phyloP scores from a whole-genome alignment of 768 basidiomycete genomes.

The Tylopilus cervinicoccineus region DNA sequence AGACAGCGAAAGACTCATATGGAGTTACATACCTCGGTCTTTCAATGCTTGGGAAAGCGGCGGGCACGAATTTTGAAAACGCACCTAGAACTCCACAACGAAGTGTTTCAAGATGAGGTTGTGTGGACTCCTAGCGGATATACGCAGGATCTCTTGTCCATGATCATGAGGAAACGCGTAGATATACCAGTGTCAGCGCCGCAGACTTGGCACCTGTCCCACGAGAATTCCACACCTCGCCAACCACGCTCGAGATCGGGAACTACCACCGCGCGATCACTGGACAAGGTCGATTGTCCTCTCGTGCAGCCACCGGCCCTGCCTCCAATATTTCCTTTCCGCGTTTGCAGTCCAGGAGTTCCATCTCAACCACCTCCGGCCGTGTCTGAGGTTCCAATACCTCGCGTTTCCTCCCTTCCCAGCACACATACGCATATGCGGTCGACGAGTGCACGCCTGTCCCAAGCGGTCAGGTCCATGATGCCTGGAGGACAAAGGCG shows the following conservation, averaged over 20 bases:
- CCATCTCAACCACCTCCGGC: constrained; percentile 11
- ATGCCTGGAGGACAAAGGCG: constrained; percentile 19
- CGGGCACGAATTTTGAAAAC: constrained; percentile 22
- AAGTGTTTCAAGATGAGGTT: constrained; percentile 29
- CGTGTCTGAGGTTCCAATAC: constrained; percentile 19
- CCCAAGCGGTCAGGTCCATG: constrained; percentile 25
- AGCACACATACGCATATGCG: constrained; percentile 12
- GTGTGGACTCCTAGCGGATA: constrained; percentile 30
- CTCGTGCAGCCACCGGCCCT: constrained; percentile 4
- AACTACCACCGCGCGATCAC: constrained; percentile 6
- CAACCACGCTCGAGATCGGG: constrained; percentile 17
- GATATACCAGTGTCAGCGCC: neutral
- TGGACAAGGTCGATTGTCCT: constrained; percentile 3
- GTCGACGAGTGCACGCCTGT: constrained; percentile 17
- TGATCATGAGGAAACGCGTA: neutral
- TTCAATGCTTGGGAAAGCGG: constrained; percentile 9
- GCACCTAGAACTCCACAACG: constrained; percentile 34
- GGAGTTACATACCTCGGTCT: constrained; percentile 15
- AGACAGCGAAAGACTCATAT: constrained; percentile 21
- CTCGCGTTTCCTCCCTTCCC: constrained; percentile 12
- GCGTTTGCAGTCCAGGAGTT: constrained; percentile 14
- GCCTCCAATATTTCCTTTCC: constrained; percentile 14
- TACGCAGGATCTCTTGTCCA: constrained; percentile 12
- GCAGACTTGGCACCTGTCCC: neutral
- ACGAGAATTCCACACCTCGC: neutral